A percentile compares a stretch with the other conserved stretches of the same genome.
phyloP scores from a whole-genome alignment of 495 filamentous ascomycete genomes.

The Hyaloscypha bicolor region DNA sequence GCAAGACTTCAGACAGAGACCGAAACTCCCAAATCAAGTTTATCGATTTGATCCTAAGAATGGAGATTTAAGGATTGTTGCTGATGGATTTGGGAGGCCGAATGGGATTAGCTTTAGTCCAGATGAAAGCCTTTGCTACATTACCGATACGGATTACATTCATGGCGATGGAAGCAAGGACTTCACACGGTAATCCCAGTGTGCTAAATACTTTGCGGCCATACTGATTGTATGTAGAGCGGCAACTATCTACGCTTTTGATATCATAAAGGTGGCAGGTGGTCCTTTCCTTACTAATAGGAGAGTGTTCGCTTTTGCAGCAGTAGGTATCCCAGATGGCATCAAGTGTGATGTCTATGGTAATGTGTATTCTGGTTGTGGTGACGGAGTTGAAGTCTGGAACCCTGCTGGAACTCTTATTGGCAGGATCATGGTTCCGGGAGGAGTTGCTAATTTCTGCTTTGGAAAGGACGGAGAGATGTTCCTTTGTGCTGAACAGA shows the following conservation, averaged over 20 bases:
- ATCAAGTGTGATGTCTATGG: slow-evolving; percentile 61
- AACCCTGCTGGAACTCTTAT: slow-evolving; percentile 57
- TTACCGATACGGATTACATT: slow-evolving; percentile 54
- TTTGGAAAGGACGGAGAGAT: slow-evolving; percentile 47
- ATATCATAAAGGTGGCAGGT: slow-evolving; percentile 20
- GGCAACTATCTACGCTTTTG: slow-evolving; percentile 39
- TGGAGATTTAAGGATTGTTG: slow-evolving; percentile 51
- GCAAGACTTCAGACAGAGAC: slow-evolving; percentile 56
- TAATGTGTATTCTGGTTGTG: slow-evolving; percentile 62
- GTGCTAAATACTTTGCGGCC: neutral
- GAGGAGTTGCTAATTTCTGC: slow-evolving; percentile 46
- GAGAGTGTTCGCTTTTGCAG: slow-evolving; percentile 60
- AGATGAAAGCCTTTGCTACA: slow-evolving; percentile 51
- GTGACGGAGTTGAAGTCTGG: slow-evolving; percentile 66
- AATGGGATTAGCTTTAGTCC: slow-evolving; percentile 63
- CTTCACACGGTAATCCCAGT: slow-evolving; percentile 17
- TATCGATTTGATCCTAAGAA: slow-evolving; percentile 53
- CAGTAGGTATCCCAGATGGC: slow-evolving; percentile 58
- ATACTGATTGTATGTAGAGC: slow-evolving; percentile 28
- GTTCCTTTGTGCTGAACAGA: slow-evolving; percentile 45
- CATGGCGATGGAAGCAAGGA: slow-evolving; percentile 32
- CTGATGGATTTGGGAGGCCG: slow-evolving; percentile 56
- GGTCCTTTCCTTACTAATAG: slow-evolving; percentile 46
- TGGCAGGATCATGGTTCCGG: slow-evolving; percentile 48
- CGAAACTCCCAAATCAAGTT: slow-evolving; percentile 56